Evolutionary conservation across 2,329 filamentous ascomycete species (phyloP).

Genomic region (Parafenestella ontariensis): DNA sequence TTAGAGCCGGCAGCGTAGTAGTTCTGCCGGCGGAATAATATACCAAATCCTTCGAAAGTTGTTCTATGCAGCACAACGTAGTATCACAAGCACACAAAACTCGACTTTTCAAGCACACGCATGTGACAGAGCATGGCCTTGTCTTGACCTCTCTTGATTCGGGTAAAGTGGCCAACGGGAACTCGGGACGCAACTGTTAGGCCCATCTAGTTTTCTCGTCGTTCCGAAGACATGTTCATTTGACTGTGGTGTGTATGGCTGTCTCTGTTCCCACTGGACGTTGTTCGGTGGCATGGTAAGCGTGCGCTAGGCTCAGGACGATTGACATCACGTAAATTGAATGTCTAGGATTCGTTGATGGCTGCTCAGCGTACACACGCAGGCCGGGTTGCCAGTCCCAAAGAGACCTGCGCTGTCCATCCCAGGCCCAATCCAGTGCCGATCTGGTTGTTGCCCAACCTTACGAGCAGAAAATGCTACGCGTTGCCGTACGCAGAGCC

Average conservation of each 20-base stretch:
- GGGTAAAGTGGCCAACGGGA: constrained; percentile 15
- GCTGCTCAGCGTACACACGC: background rate
- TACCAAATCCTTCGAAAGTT: background rate
- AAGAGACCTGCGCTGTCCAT: background rate
- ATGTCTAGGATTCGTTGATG: constrained; percentile 32
- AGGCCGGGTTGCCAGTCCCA: constrained; percentile 1
- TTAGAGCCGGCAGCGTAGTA: constrained; percentile 8
- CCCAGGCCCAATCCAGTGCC: constrained; percentile 12
- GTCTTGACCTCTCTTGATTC: constrained; percentile 10
- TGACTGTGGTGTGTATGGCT: constrained; percentile 4
- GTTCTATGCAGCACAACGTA: constrained; percentile 4
- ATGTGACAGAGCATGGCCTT: constrained; percentile 17
- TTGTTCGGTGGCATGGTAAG: constrained; percentile 11
- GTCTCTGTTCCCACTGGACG: constrained; percentile 7
- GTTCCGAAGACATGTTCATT: background rate
- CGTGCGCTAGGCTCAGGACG: constrained; percentile 18
- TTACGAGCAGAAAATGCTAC: constrained; percentile 7
- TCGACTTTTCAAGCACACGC: constrained; percentile 2
- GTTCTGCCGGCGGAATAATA: constrained; percentile 16
- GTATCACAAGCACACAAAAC: constrained; percentile 2
- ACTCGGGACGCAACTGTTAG: background rate
- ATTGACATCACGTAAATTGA: constrained; percentile 42
- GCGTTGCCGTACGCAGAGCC: background rate
- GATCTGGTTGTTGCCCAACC: constrained; percentile 16
- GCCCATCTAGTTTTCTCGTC: background rate